Conservation (phyloP, 768 basidiomycete genomes). For the Tylopilus sp. region DNA sequence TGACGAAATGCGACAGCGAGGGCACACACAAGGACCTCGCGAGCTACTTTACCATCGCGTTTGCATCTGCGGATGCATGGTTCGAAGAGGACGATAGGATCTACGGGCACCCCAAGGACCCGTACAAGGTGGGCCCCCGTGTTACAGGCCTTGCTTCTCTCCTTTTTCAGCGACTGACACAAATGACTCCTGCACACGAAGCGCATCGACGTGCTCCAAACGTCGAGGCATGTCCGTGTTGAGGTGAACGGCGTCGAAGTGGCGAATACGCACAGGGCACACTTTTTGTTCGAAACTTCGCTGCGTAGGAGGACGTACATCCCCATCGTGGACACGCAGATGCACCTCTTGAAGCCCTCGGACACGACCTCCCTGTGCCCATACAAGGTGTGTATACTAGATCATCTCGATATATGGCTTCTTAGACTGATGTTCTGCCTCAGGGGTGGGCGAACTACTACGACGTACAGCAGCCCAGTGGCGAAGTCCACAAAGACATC, state of each 20-base stretch:
- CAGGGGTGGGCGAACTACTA: slow-evolving; percentile 63
- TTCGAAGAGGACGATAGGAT: slow-evolving; percentile 68
- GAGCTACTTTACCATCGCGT: slow-evolving; percentile 48
- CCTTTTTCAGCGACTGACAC: too few relatives aligned
- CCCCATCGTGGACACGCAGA: slow-evolving; percentile 49
- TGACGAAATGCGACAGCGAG: slow-evolving; percentile 30
- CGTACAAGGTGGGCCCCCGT: slow-evolving; percentile 58
- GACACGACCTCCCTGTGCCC: slow-evolving; percentile 49
- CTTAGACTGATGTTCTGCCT: neutral
- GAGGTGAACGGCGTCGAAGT: slow-evolving; percentile 62
- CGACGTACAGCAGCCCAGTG: slow-evolving; percentile 43
- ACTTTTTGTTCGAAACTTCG: slow-evolving; percentile 56
- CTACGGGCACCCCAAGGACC: slow-evolving; percentile 60
- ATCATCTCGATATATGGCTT: neutral
- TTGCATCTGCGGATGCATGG: slow-evolving; percentile 56
- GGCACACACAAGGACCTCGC: slow-evolving; percentile 36
- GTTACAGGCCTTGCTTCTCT: too few relatives aligned
- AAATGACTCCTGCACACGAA: slow-evolving; percentile 16
- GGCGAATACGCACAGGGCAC: slow-evolving; percentile 52
- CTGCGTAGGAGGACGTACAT: slow-evolving; percentile 59
- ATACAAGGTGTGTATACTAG: slow-evolving; percentile 51
- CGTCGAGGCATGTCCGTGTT: slow-evolving; percentile 58
- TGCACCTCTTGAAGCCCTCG: slow-evolving; percentile 50
- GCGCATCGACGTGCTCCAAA: slow-evolving; percentile 60
- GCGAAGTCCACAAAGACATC: slow-evolving; percentile 43